Percentiles rank a stretch among this genome's conserved stretches.
These are phyloP conservation scores for Lathyrus aphaca DNA, from an alignment of 306 rosid genomes.

Conservation along the genomic window DNA sequence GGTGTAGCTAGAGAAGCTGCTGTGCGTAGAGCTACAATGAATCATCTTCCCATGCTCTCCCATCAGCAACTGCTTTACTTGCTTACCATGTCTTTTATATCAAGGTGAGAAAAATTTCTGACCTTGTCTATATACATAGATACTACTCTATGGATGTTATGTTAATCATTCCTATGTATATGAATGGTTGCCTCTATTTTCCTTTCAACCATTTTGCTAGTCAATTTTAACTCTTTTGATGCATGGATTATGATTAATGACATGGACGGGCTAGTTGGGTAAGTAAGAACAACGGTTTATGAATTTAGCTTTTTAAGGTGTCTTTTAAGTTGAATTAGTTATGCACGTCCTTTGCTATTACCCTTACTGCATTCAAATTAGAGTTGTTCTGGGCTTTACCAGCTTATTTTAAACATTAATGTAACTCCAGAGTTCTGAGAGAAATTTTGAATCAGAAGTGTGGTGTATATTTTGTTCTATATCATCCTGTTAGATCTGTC, in stretches of 20 bases:
- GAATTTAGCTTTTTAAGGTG: slow-evolving; percentile 21
- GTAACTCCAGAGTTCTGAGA: slow-evolving; percentile 1
- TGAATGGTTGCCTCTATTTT: slow-evolving; percentile 1
- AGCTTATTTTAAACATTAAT: slow-evolving; percentile 16
- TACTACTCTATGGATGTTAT: slow-evolving; percentile 33
- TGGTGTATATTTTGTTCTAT: slow-evolving; percentile 19
- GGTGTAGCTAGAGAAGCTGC: slow-evolving; percentile 96
- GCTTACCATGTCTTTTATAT: slow-evolving; percentile 91
- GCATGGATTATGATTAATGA: slow-evolving; percentile 21
- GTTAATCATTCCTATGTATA: slow-evolving; percentile 14
- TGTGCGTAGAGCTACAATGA: slow-evolving; percentile 98
- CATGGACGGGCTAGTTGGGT: slow-evolving; percentile 5
- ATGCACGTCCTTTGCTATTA: slow-evolving; percentile 20
- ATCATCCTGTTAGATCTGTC: slow-evolving; percentile 32
- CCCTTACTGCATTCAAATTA: slow-evolving; percentile 13
- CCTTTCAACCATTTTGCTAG: slow-evolving; percentile 20
- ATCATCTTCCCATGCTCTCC: slow-evolving; percentile 98
- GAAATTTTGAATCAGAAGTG: slow-evolving; percentile 23
- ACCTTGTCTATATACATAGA: slow-evolving; percentile 17
- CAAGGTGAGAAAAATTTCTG: slow-evolving; percentile 61
- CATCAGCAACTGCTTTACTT: slow-evolving; percentile 97
- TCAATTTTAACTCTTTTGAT: slow-evolving; percentile 7
- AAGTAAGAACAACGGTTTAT: slow-evolving; percentile 10
- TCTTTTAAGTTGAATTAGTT: slow-evolving; percentile 27
- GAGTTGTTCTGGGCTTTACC: slow-evolving; percentile 33